phyloP scores from a whole-genome alignment of 352 stramenopile genomes.

The Phytophthora boehmeriae region DNA sequence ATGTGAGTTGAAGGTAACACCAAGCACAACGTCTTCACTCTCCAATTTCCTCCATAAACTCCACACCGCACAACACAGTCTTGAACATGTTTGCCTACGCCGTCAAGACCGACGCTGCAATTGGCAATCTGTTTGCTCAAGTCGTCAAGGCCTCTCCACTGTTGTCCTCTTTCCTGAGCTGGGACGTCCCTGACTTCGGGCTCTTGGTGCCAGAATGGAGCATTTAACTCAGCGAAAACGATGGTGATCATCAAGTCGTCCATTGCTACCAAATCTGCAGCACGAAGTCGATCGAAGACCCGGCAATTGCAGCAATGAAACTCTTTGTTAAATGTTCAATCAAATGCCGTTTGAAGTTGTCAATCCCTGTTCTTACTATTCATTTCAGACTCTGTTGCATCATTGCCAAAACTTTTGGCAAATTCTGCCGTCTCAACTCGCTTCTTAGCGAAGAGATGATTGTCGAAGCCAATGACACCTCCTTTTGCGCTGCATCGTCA shows the following conservation, averaged over 20 bases:
- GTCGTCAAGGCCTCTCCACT: slow-evolving; percentile 4
- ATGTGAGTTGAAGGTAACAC: no score
- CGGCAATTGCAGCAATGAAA: no score
- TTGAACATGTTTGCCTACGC: background rate
- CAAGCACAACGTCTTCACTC: no score
- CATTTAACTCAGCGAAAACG: background rate
- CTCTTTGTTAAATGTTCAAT: no score
- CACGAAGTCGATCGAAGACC: no score
- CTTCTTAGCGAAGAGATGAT: background rate
- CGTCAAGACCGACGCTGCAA: slow-evolving; percentile 10
- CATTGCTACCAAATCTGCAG: no score
- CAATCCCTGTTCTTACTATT: no score
- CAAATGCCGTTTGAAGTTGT: no score
- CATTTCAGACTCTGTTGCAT: no score
- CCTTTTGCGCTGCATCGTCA: background rate
- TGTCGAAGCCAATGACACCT: background rate
- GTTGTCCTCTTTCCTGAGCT: slow-evolving; percentile 9
- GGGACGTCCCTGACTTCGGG: slow-evolving; percentile 18
- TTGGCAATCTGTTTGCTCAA: slow-evolving; percentile 10
- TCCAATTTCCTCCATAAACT: background rate
- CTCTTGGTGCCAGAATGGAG: slow-evolving; percentile 24
- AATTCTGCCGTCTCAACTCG: background rate
- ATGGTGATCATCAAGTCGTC: no score
- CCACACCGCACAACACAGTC: slow-evolving; percentile 3
- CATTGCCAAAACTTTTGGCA: no score